Percentiles rank a stretch among this genome's conserved stretches.
These are phyloP conservation scores for Euclidium syriacum DNA, from an alignment of 345 rosid species.

Conservation along the genomic window DNA sequence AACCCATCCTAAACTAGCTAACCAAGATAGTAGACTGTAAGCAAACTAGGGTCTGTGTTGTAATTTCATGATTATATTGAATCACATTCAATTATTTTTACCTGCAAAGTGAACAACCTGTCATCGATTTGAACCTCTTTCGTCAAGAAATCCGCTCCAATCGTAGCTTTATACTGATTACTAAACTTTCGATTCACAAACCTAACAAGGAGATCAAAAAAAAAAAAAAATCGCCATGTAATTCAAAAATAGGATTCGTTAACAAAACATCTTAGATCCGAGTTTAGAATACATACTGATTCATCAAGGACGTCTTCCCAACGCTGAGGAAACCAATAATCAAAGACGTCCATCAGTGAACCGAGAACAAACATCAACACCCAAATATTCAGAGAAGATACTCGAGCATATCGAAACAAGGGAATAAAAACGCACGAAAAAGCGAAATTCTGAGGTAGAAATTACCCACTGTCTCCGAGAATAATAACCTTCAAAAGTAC, in stretches of 20 bases:
- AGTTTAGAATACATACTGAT: slow-evolving; percentile 49
- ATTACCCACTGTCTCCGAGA: slow-evolving; percentile 86
- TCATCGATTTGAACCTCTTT: slow-evolving; percentile 67
- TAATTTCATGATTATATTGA: too few relatives aligned
- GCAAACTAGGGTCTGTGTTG: too few relatives aligned
- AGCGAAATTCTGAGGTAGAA: not conserved
- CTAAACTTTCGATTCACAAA: slow-evolving; percentile 84
- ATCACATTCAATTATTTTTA: slow-evolving; percentile 25
- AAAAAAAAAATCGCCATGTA: not conserved
- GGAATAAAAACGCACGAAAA: too few relatives aligned
- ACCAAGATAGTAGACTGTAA: too few relatives aligned
- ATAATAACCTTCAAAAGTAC: slow-evolving; percentile 80
- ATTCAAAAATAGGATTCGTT: not conserved
- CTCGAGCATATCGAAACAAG: too few relatives aligned
- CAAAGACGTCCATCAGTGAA: not conserved
- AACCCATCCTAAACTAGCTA: not conserved
- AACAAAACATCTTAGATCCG: slow-evolving; percentile 7
- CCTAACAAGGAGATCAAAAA: slow-evolving; percentile 30
- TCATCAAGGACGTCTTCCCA: slow-evolving; percentile 89
- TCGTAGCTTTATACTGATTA: slow-evolving; percentile 65
- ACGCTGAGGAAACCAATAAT: slow-evolving; percentile 43
- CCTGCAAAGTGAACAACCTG: slow-evolving; percentile 83
- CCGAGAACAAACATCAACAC: not conserved
- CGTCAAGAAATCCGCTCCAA: slow-evolving; percentile 28
- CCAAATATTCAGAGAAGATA: not conserved